phyloP scores from a whole-genome alignment of 352 stramenopile species.

The Elongisporangium senticosum region DNA sequence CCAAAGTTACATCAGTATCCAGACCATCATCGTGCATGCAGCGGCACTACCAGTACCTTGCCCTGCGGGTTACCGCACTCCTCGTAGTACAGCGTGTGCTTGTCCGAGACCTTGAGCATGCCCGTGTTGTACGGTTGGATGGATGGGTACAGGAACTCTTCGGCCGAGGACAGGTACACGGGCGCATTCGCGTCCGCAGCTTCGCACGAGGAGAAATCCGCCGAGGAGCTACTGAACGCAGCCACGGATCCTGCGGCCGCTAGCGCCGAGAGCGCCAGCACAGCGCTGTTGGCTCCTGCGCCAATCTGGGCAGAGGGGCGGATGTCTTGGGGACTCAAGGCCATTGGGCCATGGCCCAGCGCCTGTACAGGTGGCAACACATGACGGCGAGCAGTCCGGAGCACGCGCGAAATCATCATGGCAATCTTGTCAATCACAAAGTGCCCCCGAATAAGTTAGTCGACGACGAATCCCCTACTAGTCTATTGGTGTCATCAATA shows the following conservation, averaged over 20 bases:
- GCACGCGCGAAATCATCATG: not conserved
- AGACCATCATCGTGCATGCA: constrained; percentile 1
- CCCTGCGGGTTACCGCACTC: constrained; percentile 82
- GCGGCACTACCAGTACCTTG: constrained; percentile 24
- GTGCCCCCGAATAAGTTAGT: not conserved
- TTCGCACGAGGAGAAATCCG: not conserved
- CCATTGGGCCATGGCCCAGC: not conserved
- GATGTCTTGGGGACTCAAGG: not conserved
- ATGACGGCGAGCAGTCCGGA: not conserved
- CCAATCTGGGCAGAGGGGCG: not conserved
- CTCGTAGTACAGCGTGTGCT: constrained; percentile 90
- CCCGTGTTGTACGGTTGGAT: constrained; percentile 82
- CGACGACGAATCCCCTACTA: not conserved
- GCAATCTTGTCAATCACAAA: not conserved
- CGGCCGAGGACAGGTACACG: constrained; percentile 34
- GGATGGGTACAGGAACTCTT: constrained; percentile 78
- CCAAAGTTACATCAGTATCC: not conserved
- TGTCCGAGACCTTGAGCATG: constrained; percentile 70
- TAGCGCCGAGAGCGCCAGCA: not conserved
- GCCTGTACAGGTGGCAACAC: not conserved
- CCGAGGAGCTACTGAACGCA: not conserved
- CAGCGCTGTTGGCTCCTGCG: not conserved
- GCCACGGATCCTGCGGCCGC: not conserved
- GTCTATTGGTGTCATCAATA: not conserved
- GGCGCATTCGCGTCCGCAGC: constrained; percentile 5